Percentiles rank a stretch among this genome's conserved stretches.
phyloP scores from a whole-genome alignment of 768 basidiomycete genomes.

The Tylopilus sp. region DNA sequence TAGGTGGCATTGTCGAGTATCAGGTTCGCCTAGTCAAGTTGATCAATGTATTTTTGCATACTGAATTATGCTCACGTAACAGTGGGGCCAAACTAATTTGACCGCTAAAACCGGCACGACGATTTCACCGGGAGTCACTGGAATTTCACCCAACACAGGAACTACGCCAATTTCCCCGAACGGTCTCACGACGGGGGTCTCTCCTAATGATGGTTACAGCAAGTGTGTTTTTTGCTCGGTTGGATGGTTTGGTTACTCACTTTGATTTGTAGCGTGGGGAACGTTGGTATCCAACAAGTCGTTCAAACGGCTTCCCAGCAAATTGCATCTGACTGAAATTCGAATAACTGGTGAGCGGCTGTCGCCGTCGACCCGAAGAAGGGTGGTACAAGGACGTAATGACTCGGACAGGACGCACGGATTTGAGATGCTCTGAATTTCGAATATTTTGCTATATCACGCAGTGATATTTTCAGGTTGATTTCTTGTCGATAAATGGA shows the following conservation, averaged over 20 bases:
- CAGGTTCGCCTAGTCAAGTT: constrained; percentile 23
- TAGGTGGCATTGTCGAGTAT: constrained; percentile 26
- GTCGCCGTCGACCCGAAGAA: background rate
- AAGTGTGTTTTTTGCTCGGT: constrained; percentile 22
- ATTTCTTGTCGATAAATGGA: background rate
- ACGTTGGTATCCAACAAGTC: constrained; percentile 29
- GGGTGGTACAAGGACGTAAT: background rate
- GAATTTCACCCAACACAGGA: constrained; percentile 27
- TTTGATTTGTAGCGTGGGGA: constrained; percentile 24
- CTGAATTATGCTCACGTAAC: constrained; percentile 11
- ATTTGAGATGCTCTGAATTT: background rate
- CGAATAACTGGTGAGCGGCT: background rate
- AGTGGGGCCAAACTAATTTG: constrained; percentile 57
- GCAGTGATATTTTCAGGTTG: background rate
- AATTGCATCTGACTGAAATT: constrained; percentile 30
- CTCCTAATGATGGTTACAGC: constrained; percentile 66
- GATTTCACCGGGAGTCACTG: constrained; percentile 33
- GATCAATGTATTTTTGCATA: background rate
- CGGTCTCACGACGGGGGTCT: constrained; percentile 41
- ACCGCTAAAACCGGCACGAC: constrained; percentile 45
- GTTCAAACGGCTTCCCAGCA: constrained; percentile 33
- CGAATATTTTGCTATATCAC: background rate
- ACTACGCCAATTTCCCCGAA: constrained; percentile 32
- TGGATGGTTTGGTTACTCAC: background rate
- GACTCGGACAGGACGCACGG: background rate